Evolutionary conservation across 352 stramenopile species (phyloP), one percentile per base, ranked within the genome.

Genomic region (Phytopythium montanum): DNA sequence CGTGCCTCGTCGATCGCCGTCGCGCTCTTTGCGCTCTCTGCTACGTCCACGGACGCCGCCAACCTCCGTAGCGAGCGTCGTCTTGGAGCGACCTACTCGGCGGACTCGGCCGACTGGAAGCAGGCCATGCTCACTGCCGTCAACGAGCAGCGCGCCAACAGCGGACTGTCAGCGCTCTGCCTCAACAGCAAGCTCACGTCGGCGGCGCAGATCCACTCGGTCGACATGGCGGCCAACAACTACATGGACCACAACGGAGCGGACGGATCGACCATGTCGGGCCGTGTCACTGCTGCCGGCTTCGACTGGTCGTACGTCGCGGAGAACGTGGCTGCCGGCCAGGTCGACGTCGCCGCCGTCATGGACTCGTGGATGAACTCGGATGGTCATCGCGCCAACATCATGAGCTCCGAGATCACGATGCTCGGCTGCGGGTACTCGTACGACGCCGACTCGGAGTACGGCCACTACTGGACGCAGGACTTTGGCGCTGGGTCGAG

Each of bases 381-480:
- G 23, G 61, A 68, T 13, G 67, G 68, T 33, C 70, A 79, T 29
- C 61, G 68, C 56, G 50, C 53, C 34, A 79, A 79, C 51, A 79
- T 79, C 29, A 49, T 79, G 16, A 61, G 70, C 8, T 3, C 19
- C 19, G 68, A 75, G 29, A 75, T 69, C 51, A 81, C 54, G 8
- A 76, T 77, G 66, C 66, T 84, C n/a, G 74, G 71, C 33, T 58
- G 63, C 42, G 72, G 69, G 28, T 72, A 81, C 39, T 66, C 69
- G 19, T 71, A 69, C 69, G 10, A 5, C 42, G 33, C 54, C 31
- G 13, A 54, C 41, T 23, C n/a, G n/a, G 53, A 64, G 14, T 71
- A 72, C 62, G 46, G 61, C 26, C 65, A 76, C 61, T 90, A 72
- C 62, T 87, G 80, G 75, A 87, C 73, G 36, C 77, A 90, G 55